Percentiles rank a stretch among this genome's conserved stretches.
phyloP scores from a whole-genome alignment of 441 rosid genomes.

The Capsella rubella region DNA sequence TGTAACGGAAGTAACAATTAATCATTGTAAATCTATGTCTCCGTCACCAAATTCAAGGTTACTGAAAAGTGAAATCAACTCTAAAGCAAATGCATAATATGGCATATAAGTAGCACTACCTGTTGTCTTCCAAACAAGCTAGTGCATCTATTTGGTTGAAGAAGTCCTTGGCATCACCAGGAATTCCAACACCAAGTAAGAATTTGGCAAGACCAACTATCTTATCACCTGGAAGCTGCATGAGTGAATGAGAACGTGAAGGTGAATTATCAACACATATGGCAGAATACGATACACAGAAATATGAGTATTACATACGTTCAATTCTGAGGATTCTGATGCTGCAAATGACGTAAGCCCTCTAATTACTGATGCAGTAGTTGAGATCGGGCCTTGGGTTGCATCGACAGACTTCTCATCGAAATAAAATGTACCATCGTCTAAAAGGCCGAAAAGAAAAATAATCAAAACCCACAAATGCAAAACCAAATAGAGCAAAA shows the following conservation, averaged over 20 bases:
- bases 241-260: conserved; percentile 44
- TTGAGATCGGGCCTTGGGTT: conserved; percentile 70
- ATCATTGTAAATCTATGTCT: background rate
- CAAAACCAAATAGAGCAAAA: background rate
- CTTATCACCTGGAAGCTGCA: conserved; percentile 81
- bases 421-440: conserved; percentile 85
- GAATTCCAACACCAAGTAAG: conserved; percentile 85
- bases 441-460: conserved; percentile 48
- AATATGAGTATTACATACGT: conserved; percentile 53
- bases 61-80: conserved; percentile 3
- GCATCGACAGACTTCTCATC: conserved; percentile 71
- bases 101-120: conserved; percentile 52
- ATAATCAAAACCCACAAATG: conserved; percentile 11
- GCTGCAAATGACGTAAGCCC: conserved; percentile 78
- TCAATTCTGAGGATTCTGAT: conserved; percentile 61
- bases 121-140: conserved; percentile 79
- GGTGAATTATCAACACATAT: conserved; percentile 22
- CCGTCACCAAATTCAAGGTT: conserved; percentile 14
- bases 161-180: conserved; percentile 83
- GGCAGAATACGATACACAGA: conserved; percentile 24
- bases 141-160: conserved; percentile 86
- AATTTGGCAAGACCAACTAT: conserved; percentile 87
- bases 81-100: conserved; percentile 5
- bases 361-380: conserved; percentile 83
- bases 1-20: conserved; percentile 4